Percentiles rank a stretch among this genome's conserved stretches.
Conservation (phyloP, 2,329 filamentous ascomycete species). For the Sporothrix luriei region DNA sequence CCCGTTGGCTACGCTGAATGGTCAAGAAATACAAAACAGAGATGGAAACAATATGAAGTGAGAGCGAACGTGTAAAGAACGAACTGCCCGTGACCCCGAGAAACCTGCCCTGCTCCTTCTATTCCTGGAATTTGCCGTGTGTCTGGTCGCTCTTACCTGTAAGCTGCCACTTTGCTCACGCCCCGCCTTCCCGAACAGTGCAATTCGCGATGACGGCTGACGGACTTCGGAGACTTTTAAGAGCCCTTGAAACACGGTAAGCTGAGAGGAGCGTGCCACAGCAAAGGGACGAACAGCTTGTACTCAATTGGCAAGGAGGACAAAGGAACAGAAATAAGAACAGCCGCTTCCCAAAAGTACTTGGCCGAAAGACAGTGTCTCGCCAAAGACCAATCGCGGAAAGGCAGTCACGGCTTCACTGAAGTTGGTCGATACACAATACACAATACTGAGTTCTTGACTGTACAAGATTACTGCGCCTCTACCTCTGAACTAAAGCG, state of each 20-base stretch:
- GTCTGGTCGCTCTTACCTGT: neutral
- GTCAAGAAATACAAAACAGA: neutral
- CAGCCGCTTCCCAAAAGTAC: no score
- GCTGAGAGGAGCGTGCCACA: neutral
- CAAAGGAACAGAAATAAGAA: neutral
- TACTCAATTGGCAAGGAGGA: neutral
- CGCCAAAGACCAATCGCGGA: neutral
- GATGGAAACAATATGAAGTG: neutral
- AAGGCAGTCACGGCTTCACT: neutral
- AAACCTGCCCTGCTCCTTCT: neutral
- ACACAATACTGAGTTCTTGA: neutral
- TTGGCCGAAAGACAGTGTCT: neutral
- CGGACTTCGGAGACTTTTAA: constrained; percentile 18
- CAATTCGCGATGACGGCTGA: constrained; percentile 16
- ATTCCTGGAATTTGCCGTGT: neutral
- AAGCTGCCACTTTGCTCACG: neutral
- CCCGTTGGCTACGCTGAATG: neutral
- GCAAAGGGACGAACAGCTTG: neutral
- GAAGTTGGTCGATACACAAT: neutral
- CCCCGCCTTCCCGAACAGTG: neutral
- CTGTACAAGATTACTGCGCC: neutral
- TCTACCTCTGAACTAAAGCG: neutral
- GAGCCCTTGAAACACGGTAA: constrained; percentile 24
- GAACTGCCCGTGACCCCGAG: neutral
- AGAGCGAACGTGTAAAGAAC: neutral